Evolutionary conservation across 2,329 filamentous ascomycete species (phyloP), one percentile per base, ranked within the genome.

Genomic region (Stagonosporopsis rhizophila): DNA sequence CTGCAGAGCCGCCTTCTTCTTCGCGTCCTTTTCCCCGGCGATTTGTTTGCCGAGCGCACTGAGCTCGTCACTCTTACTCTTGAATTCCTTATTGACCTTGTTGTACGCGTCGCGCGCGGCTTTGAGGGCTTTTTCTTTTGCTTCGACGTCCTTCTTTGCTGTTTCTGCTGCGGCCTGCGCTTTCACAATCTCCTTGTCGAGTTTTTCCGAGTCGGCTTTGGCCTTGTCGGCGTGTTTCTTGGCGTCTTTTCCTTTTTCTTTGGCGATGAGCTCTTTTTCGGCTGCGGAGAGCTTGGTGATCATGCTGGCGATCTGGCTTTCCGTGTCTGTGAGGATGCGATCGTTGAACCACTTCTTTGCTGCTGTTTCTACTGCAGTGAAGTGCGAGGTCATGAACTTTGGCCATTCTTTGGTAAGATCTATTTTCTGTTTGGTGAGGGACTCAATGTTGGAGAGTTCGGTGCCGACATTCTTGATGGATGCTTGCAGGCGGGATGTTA

Each of bases 391-490:
- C 42, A 35, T 45, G 28, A 28, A 37, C 9, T 19, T n/a, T 17
- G 27, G 15, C 44, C 44, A 47, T 11, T n/a, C 12, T 8, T 9
- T 28, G 6, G 44, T 4, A 28, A 47, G 34, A 11, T 47, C 44
- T 7, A 47, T 5, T 9, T 39, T 47, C 35, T 47, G 32, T 27
- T n/a, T 27, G 11, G 44, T 47, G 17, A 47, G 44, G 15, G 38
- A 34, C 25, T 39, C 44, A 17, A 47, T 22, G 22, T 47, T 47
- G 6, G 34, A 40, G 1, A 49, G 23, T 25, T 49, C 45, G 17
- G 15, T 40, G 25, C 45, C 45, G 14, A 49, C 35, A 17, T 49
- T 39, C 17, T 49, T 49, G 2, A 49, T 40, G 22, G 35, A 30
- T 25, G 45, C 34, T 32, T 40, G 5, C 23, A 49, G 17, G 2